These are phyloP conservation scores for Physcomitrium patens DNA, from an alignment of 225 moss, liverwort and hornwort species.

Conservation along the genomic window DNA sequence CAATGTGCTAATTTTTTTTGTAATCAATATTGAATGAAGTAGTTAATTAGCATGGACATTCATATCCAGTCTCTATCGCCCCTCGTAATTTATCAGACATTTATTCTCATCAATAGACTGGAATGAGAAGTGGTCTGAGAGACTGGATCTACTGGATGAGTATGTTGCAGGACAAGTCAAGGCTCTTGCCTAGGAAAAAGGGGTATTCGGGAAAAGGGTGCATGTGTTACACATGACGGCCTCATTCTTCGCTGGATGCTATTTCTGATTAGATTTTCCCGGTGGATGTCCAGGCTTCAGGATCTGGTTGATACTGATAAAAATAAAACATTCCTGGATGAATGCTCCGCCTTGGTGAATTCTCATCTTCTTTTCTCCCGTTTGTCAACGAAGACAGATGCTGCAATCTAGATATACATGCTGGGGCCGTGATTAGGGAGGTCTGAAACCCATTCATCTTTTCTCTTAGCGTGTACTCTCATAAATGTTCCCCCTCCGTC, in stretches of 20 bases:
- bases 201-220: slow-evolving; percentile 48
- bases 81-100: neutral
- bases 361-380: slow-evolving; percentile 1
- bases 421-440: slow-evolving; percentile 28
- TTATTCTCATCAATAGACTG: slow-evolving; percentile 13
- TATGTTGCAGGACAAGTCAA: slow-evolving; percentile 50
- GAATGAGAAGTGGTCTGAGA: slow-evolving; percentile 36
- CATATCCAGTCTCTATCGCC: slow-evolving; percentile 8
- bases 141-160: slow-evolving; percentile 38
- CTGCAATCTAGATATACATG: slow-evolving; percentile 17
- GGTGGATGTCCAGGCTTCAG: slow-evolving; percentile 59
- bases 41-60: neutral
- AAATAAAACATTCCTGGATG: slow-evolving; percentile 27
- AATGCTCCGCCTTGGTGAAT: slow-evolving; percentile 23
- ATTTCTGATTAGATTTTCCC: slow-evolving; percentile 47
- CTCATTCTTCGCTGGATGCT: slow-evolving; percentile 30
- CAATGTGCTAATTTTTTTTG: neutral
- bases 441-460: slow-evolving; percentile 7
- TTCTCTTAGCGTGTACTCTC: slow-evolving; percentile 10
- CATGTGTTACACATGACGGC: slow-evolving; percentile 38
- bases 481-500: slow-evolving; percentile 20
- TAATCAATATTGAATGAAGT: neutral
- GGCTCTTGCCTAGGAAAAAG: slow-evolving; percentile 41
- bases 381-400: slow-evolving; percentile 19
- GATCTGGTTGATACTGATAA: slow-evolving; percentile 41